These are phyloP conservation scores for Pichia phayaonensis DNA, from an alignment of 805 yeast genomes.

Conservation along the genomic window DNA sequence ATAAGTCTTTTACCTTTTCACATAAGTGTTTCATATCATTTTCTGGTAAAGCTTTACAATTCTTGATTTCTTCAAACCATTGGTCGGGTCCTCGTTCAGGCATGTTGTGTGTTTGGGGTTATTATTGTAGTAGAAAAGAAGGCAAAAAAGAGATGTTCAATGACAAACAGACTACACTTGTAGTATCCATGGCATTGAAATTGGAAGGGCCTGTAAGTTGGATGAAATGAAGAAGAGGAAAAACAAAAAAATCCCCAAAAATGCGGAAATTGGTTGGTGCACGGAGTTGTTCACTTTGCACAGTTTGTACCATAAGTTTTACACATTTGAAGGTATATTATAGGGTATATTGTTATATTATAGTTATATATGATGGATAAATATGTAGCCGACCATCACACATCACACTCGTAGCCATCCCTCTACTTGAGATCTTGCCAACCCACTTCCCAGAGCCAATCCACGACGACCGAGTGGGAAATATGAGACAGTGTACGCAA, in stretches of 20 bases:
- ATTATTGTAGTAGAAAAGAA: not conserved
- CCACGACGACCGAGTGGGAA: conserved; percentile 89
- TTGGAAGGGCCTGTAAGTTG: not conserved
- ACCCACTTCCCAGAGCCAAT: conserved; percentile 44
- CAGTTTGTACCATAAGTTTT: too few relatives aligned
- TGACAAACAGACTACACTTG: not conserved
- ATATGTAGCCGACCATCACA: not conserved
- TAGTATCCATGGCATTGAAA: not conserved
- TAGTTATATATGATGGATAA: too few relatives aligned
- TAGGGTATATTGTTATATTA: not conserved
- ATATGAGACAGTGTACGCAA: conserved; percentile 79
- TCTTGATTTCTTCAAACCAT: conserved; percentile 91
- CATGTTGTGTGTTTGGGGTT: not conserved
- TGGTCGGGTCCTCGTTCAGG: conserved; percentile 81
- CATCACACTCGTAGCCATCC: conserved; percentile 20
- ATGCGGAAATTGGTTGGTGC: not conserved
- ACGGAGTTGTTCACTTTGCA: not conserved
- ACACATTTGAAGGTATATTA: too few relatives aligned
- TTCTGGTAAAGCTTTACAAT: conserved; percentile 83
- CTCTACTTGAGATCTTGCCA: conserved; percentile 32
- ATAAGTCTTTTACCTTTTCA: conserved; percentile 86
- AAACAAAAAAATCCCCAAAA: too few relatives aligned
- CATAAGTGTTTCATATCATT: conserved; percentile 94
- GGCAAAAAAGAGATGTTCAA: not conserved
- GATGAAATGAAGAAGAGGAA: not conserved